These are phyloP conservation scores for Toxoplasma gondii DNA, from an alignment of 169 alveolate genomes.

Conservation along the genomic window DNA sequence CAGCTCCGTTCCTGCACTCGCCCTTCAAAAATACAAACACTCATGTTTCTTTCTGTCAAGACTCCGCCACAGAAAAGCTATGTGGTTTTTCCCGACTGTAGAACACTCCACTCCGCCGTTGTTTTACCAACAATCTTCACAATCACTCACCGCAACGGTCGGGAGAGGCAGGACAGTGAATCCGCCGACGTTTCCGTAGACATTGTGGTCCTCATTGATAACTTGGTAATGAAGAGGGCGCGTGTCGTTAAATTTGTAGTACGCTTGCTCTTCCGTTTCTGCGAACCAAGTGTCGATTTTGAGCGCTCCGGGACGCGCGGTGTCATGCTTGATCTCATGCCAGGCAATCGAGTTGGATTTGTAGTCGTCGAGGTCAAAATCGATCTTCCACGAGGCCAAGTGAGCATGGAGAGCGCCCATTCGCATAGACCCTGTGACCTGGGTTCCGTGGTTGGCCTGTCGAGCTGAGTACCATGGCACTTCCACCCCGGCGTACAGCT, in stretches of 20 bases:
- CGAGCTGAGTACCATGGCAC: slow-evolving; percentile 78
- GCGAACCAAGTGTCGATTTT: slow-evolving; percentile 72
- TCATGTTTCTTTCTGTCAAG: no score
- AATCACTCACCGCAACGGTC: slow-evolving; percentile 49
- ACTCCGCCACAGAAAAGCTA: no score
- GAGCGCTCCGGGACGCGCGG: slow-evolving; percentile 73
- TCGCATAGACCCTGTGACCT: slow-evolving; percentile 75
- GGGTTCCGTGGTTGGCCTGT: slow-evolving; percentile 74
- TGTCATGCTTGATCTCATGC: slow-evolving; percentile 72
- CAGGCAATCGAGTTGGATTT: slow-evolving; percentile 71
- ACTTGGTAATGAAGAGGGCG: slow-evolving; percentile 74
- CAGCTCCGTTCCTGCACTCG: no score
- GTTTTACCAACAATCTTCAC: no score
- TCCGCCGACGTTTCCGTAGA: slow-evolving; percentile 78
- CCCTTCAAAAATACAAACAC: no score
- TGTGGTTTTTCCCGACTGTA: no score
- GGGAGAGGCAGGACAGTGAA: slow-evolving; percentile 68
- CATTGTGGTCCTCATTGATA: slow-evolving; percentile 71
- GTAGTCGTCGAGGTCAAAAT: slow-evolving; percentile 73
- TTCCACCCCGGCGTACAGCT: slow-evolving; percentile 78
- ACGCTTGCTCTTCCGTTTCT: slow-evolving; percentile 73
- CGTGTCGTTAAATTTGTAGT: slow-evolving; percentile 71
- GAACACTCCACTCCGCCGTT: no score
- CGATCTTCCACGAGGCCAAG: slow-evolving; percentile 77
- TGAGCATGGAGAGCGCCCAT: slow-evolving; percentile 80